These are phyloP conservation scores for Pholiota microspora DNA, from an alignment of 768 basidiomycete genomes.

Conservation along the genomic window DNA sequence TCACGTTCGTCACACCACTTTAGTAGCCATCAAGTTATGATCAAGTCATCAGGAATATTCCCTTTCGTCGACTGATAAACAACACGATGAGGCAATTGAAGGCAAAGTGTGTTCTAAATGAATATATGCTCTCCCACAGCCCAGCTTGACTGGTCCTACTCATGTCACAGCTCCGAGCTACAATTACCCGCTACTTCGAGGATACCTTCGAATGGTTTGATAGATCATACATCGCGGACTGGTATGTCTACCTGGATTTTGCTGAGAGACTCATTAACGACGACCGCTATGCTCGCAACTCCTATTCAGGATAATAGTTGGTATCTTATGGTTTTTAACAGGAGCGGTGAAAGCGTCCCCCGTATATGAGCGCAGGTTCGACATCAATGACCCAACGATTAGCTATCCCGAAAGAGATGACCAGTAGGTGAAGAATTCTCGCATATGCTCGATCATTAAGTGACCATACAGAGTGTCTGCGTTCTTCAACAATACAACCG, in stretches of 20 bases:
- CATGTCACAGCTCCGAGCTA: slow-evolving; percentile 11
- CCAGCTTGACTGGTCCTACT: not conserved
- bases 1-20: not conserved
- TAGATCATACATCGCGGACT: slow-evolving; percentile 51
- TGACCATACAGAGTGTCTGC: slow-evolving; percentile 42
- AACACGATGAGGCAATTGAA: too few species aligned
- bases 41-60: not conserved
- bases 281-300: too few species aligned
- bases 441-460: not conserved
- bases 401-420: slow-evolving; percentile 46
- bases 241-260: slow-evolving; percentile 37
- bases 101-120: too few species aligned
- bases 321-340: slow-evolving; percentile 41
- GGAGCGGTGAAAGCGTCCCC: slow-evolving; percentile 34
- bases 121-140: not conserved
- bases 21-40: not conserved
- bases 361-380: slow-evolving; percentile 51
- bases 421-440: slow-evolving; percentile 35
- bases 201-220: slow-evolving; percentile 42
- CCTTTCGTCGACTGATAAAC: not conserved
- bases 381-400: slow-evolving; percentile 49
- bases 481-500: slow-evolving; percentile 41
- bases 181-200: slow-evolving; percentile 28
- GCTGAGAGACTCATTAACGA: too few species aligned
- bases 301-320: slow-evolving; percentile 36